phyloP scores from a whole-genome alignment of 1,284 basidiomycete genomes.

The Puccinia triticina region DNA sequence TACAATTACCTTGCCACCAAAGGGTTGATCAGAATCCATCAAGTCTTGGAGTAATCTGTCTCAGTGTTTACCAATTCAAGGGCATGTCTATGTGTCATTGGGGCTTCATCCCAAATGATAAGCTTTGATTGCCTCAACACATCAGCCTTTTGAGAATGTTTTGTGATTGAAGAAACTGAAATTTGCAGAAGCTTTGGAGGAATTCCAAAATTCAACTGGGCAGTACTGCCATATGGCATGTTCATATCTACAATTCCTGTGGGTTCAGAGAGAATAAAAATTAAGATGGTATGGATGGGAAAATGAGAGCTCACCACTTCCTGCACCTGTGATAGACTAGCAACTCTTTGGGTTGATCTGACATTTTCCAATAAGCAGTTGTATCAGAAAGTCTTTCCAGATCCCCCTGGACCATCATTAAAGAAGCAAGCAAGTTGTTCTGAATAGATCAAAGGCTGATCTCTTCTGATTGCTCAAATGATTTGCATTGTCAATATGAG shows the following conservation, averaged over 20 bases:
- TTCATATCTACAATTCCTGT: background rate
- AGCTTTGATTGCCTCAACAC: background rate
- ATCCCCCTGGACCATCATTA: constrained; percentile 64
- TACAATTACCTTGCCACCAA: background rate
- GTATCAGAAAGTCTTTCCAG: constrained; percentile 65
- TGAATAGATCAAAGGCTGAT: constrained; percentile 58
- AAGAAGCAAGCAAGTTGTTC: constrained; percentile 62
- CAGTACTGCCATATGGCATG: background rate
- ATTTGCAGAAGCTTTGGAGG: background rate
- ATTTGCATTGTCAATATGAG: constrained; percentile 53
- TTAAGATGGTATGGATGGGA: background rate
- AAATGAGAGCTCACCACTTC: background rate
- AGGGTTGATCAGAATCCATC: background rate
- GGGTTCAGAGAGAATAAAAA: background rate
- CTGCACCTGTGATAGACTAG: constrained; percentile 58
- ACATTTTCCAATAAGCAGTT: constrained; percentile 62
- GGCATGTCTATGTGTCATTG: constrained; percentile 1
- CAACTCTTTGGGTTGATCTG: constrained; percentile 59
- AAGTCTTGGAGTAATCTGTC: constrained; percentile 7
- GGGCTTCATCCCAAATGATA: constrained; percentile 29
- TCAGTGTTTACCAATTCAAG: background rate
- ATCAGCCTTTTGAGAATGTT: background rate
- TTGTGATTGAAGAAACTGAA: background rate
- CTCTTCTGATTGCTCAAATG: constrained; percentile 62
- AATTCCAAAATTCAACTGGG: background rate